These are phyloP conservation scores for Zasmidium angulare DNA, from an alignment of 2,329 filamentous ascomycete species.

Conservation along the genomic window DNA sequence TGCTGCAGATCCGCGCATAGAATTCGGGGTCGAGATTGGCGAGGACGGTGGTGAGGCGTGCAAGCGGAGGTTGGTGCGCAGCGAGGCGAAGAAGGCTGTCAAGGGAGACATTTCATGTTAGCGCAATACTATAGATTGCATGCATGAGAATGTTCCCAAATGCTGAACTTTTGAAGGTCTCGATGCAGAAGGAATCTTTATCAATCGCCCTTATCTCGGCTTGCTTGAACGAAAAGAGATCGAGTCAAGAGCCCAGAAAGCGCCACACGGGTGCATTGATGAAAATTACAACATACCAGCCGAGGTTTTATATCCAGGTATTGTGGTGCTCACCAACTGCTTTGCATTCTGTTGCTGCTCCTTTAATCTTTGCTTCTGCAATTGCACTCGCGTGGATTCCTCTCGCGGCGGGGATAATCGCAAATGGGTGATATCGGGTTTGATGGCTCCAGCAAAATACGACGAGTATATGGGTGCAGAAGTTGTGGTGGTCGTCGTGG, in stretches of 20 bases:
- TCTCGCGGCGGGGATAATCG: constrained; percentile 22
- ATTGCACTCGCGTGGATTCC: constrained; percentile 30
- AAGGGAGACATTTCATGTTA: constrained; percentile 9
- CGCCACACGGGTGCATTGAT: neutral
- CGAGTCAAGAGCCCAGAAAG: neutral
- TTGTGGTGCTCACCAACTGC: constrained; percentile 27
- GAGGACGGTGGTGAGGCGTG: constrained; percentile 56
- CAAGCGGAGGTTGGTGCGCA: constrained; percentile 76
- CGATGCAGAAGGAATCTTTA: too few species aligned
- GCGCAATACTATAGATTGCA: too few species aligned
- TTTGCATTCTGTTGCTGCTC: constrained; percentile 27
- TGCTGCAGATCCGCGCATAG: constrained; percentile 44
- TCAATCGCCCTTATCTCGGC: constrained; percentile 1
- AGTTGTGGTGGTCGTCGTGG: constrained; percentile 7
- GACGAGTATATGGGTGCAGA: constrained; percentile 1
- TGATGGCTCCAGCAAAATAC: constrained; percentile 7
- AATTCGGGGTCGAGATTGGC: constrained; percentile 65
- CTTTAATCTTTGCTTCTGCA: constrained; percentile 31
- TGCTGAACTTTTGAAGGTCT: too few species aligned
- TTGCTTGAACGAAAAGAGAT: neutral
- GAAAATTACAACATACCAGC: constrained; percentile 38
- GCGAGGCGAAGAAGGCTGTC: constrained; percentile 77
- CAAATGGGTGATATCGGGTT: constrained; percentile 15
- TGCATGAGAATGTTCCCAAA: too few species aligned
- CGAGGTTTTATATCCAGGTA: constrained; percentile 38